Conservation (phyloP, 805 yeast genomes). For the Ogataea corticis region DNA sequence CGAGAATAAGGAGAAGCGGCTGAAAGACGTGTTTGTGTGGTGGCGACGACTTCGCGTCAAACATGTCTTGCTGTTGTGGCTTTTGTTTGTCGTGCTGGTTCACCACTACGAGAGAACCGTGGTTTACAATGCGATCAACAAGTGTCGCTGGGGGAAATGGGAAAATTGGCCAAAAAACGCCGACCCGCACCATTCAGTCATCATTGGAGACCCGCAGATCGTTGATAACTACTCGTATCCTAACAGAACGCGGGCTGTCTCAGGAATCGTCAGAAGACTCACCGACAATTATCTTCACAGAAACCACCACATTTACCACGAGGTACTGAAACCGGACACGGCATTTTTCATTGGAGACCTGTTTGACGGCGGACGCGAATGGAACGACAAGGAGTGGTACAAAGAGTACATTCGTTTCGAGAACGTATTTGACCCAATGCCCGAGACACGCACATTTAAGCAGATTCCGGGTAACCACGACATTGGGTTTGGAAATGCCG, state of each 20-base stretch:
- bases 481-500: slow-evolving; percentile 83
- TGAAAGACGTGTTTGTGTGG: background rate
- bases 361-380: slow-evolving; percentile 84
- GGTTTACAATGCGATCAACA: slow-evolving; percentile 44
- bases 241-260: slow-evolving; percentile 52
- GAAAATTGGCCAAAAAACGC: slow-evolving; percentile 49
- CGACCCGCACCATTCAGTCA: slow-evolving; percentile 26
- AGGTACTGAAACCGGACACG: slow-evolving; percentile 67
- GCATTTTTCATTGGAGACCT: slow-evolving; percentile 85
- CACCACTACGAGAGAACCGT: slow-evolving; percentile 56
- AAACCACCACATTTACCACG: slow-evolving; percentile 66
- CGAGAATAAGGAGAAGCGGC: background rate
- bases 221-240: slow-evolving; percentile 89
- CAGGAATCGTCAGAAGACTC: slow-evolving; percentile 55
- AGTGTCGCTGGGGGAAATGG: slow-evolving; percentile 69
- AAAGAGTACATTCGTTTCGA: slow-evolving; percentile 67
- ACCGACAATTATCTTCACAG: slow-evolving; percentile 79
- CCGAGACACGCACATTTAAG: slow-evolving; percentile 48
- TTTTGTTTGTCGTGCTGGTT: slow-evolving; percentile 46
- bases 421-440: slow-evolving; percentile 47
- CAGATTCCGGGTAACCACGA: slow-evolving; percentile 88
- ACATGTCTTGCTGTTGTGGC: slow-evolving; percentile 28
- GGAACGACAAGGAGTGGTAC: slow-evolving; percentile 52
- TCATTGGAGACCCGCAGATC: slow-evolving; percentile 95
- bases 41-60: background rate